phyloP scores from a whole-genome alignment of 371 early-diverging fungal species.

The Encephalitozoon romaleae region DNA sequence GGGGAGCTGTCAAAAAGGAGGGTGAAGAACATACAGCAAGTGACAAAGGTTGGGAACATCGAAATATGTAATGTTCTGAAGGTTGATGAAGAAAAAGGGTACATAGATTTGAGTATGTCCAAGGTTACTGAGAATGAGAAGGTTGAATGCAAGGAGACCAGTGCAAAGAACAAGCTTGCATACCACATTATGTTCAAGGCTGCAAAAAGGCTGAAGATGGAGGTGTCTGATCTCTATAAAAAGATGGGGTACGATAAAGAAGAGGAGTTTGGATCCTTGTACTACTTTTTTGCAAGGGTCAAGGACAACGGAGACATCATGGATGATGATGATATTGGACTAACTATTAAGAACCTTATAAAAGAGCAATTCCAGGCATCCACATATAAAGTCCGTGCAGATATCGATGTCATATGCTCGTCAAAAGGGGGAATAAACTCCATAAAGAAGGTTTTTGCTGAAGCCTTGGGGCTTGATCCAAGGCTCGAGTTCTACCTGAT shows the following conservation, averaged over 20 bases:
- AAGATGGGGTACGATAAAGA: constrained; percentile 90
- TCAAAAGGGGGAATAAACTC: constrained; percentile 90
- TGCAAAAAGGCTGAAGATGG: constrained; percentile 71
- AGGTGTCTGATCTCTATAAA: constrained; percentile 75
- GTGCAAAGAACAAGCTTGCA: constrained; percentile 85
- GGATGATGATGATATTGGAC: constrained; percentile 27
- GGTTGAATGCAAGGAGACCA: constrained; percentile 80
- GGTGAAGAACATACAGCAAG: constrained; percentile 88
- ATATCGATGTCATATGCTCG: constrained; percentile 88
- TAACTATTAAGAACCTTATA: constrained; percentile 42
- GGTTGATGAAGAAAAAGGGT: constrained; percentile 96
- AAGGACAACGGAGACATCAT: constrained; percentile 38
- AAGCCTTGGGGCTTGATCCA: constrained; percentile 72
- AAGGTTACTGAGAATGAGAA: constrained; percentile 90
- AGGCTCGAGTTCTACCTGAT: constrained; percentile 46
- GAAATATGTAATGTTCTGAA: constrained; percentile 90
- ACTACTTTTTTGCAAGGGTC: constrained; percentile 41
- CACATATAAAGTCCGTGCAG: constrained; percentile 61
- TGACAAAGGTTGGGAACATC: constrained; percentile 84
- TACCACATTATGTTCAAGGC: constrained; percentile 71
- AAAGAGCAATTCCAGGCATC: constrained; percentile 50
- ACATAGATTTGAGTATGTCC: constrained; percentile 94
- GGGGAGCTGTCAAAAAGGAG: constrained; percentile 87
- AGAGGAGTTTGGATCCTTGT: constrained; percentile 82
- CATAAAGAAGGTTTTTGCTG: constrained; percentile 77